Evolutionary conservation across 2,329 filamentous ascomycete genomes (phyloP).

Genomic region (Bipolaris victoriae): DNA sequence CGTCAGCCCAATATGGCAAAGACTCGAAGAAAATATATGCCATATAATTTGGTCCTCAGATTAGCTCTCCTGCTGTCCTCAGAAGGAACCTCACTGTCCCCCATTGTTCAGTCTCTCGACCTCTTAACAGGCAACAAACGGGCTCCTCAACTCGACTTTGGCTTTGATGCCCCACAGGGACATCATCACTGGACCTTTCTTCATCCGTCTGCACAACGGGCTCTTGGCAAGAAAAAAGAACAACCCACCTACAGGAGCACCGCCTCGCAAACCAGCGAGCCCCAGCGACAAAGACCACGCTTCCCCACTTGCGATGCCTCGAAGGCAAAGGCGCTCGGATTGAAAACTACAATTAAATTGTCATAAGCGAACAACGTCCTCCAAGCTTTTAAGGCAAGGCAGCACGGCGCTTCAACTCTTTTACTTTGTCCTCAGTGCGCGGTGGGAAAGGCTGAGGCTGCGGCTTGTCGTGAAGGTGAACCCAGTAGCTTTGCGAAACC

Average conservation of each 20-base stretch:
- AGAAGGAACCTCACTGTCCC: conserved; percentile 33
- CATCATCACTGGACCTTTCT: conserved; percentile 44
- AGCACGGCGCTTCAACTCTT: conserved; percentile 41
- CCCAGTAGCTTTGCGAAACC: conserved; percentile 26
- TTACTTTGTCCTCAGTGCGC: conserved; percentile 44
- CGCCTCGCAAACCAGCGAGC: conserved; percentile 13
- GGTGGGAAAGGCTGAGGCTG: conserved; percentile 30
- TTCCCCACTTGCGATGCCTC: conserved; percentile 25
- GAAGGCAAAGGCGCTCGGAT: conserved; percentile 41
- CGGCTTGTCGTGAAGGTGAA: conserved; percentile 15
- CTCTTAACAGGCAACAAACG: conserved; percentile 20
- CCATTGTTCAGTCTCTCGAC: conserved; percentile 19
- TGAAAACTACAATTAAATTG: conserved; percentile 43
- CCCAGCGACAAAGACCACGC: conserved; percentile 38
- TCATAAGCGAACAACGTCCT: conserved; percentile 37
- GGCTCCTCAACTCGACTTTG: conserved; percentile 44
- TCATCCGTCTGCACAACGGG: conserved; percentile 20
- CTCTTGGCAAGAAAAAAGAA: conserved; percentile 15
- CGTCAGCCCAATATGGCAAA: conserved; percentile 1
- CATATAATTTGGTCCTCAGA: conserved; percentile 40
- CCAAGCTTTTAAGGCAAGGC: conserved; percentile 20
- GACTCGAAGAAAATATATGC: background rate
- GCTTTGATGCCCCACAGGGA: conserved; percentile 42
- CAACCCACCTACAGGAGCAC: conserved; percentile 17
- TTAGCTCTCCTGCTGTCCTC: conserved; percentile 47